A percentile compares a stretch with the other conserved stretches of the same genome.
Conservation (phyloP, 2,329 filamentous ascomycete species). For the Fusarium sublunatum region DNA sequence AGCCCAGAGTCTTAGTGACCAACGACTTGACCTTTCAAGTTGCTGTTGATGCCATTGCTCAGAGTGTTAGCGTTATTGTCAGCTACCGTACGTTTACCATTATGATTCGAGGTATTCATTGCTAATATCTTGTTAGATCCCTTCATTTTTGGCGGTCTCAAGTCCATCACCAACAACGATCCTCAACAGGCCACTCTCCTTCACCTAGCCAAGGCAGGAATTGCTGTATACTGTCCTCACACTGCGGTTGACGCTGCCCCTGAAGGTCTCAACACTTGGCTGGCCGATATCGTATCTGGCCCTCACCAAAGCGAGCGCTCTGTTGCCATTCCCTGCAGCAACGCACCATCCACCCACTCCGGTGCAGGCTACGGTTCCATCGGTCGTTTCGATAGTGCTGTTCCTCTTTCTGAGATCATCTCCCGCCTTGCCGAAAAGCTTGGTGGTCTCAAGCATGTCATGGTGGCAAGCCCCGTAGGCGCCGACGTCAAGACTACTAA, state of each 20-base stretch:
- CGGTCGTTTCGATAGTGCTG: constrained; percentile 55
- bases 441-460: constrained; percentile 69
- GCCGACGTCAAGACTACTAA: constrained; percentile 49
- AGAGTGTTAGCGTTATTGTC: constrained; percentile 81
- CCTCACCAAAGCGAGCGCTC: constrained; percentile 53
- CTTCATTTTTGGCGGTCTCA: constrained; percentile 94
- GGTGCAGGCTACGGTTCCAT: constrained; percentile 65
- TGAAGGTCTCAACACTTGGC: constrained; percentile 91
- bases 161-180: constrained; percentile 85
- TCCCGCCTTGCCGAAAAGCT: constrained; percentile 71
- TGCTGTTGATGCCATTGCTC: constrained; percentile 86
- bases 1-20: constrained; percentile 67
- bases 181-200: constrained; percentile 89
- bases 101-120: neutral
- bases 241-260: constrained; percentile 91
- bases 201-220: constrained; percentile 82
- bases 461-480: constrained; percentile 65
- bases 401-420: constrained; percentile 59
- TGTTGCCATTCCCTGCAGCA: constrained; percentile 59
- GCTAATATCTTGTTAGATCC: constrained; percentile 70
- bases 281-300: constrained; percentile 84
- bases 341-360: constrained; percentile 57
- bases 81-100: constrained; percentile 77
- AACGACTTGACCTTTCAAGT: constrained; percentile 92
- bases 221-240: constrained; percentile 96